phyloP scores from a whole-genome alignment of 1,284 basidiomycete genomes.

The Papiliotrema flavescens region DNA sequence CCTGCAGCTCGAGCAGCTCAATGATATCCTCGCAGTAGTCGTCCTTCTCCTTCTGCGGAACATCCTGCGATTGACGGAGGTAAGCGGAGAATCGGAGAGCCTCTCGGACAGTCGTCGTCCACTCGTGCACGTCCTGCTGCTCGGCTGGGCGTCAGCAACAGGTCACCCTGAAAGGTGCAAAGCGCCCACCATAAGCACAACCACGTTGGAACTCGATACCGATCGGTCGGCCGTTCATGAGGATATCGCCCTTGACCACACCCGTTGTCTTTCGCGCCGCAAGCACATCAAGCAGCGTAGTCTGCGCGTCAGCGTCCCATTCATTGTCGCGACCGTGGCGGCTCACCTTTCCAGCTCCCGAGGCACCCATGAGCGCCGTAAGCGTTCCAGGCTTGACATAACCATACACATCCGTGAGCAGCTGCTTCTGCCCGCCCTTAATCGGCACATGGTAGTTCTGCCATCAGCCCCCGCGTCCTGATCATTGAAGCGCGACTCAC shows the following conservation, averaged over 20 bases:
- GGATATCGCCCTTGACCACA: constrained; percentile 52
- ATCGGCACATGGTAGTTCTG: constrained; percentile 53
- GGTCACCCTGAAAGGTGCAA: neutral
- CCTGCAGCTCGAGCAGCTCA: constrained; percentile 54
- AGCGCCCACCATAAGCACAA: constrained; percentile 52
- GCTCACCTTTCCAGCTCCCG: constrained; percentile 53
- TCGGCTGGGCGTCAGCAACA: constrained; percentile 3
- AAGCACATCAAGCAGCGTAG: constrained; percentile 56
- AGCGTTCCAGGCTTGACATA: constrained; percentile 58
- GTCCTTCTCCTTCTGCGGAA: constrained; percentile 54
- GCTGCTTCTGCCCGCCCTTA: constrained; percentile 51
- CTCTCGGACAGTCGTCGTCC: constrained; percentile 64
- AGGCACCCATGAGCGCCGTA: constrained; percentile 60
- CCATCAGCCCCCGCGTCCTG: neutral
- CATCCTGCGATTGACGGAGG: constrained; percentile 55
- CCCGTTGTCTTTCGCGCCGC: constrained; percentile 55
- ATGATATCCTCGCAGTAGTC: constrained; percentile 56
- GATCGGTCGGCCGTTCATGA: constrained; percentile 54
- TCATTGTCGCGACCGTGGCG: neutral
- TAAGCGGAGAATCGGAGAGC: constrained; percentile 59
- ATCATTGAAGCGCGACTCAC: neutral
- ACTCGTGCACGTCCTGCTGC: constrained; percentile 71
- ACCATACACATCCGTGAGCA: constrained; percentile 56
- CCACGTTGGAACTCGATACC: constrained; percentile 53
- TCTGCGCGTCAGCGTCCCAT: constrained; percentile 26